Evolutionary conservation across 306 rosid species (phyloP), one percentile per base, ranked within the genome.

Genomic region (Echinosophora koreensis): DNA sequence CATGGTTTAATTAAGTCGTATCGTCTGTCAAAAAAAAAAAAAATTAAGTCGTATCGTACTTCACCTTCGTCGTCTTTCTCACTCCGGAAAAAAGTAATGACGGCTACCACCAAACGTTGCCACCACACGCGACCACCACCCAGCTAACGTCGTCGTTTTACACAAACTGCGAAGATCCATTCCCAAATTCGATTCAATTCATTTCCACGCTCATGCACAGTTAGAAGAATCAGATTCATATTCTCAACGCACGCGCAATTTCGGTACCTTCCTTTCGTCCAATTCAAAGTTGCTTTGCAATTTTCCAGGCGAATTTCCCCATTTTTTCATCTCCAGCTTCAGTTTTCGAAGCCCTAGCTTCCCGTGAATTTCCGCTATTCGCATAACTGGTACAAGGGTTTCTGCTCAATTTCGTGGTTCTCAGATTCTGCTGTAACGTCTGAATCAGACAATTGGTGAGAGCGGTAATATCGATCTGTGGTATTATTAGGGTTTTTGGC

Each of bases 401-500:
- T 81, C 71, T 85, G 65, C 69, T 51, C 65, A 74, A 78, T 52
- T 49, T 77, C 30, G 80, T 50, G 65, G 74, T 78, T 71, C 56
- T 64, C 42, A 49, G 68, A 62, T 70, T 82, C 61, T 42, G 66
- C 71, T 49, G 64, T 59, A n/a, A 37, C 56, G 46, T 30, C 34
- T 13, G 69, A 77, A 79, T 74, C 64, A 16, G 61, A 61, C 50
- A 11, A 62, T 34, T 72, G 69, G n/a, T 4, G 17, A 42, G 71
- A 74, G 54, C 46, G 71, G 62, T 49, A 7, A 76, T 64, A 34
- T 35, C 14, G 65, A 56, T 78, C 16, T 60, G 50, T 42, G 16
- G 17, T 58, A 10, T 46, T 57, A 27, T 80, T 79, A 85, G 87
- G 88, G 87, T 82, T 86, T 90, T 69, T 41, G 77, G 69, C 5